Conservation (phyloP, 75 land plant genomes). For the Chamaecyparis obtusa region DNA sequence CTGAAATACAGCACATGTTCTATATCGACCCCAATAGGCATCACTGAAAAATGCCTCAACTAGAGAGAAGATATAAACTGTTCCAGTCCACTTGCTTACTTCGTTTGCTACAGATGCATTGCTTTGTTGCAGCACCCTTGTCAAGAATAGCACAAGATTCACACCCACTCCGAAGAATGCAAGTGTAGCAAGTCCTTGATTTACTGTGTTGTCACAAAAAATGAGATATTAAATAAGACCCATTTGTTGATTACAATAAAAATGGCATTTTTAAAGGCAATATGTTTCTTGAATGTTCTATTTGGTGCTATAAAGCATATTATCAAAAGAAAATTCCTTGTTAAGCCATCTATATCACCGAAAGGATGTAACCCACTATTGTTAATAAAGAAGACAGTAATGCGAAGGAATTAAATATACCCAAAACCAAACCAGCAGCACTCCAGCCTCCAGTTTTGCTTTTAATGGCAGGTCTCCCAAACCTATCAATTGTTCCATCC, state of each 20-base stretch:
- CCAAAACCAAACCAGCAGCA: constrained; percentile 40
- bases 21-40: constrained; percentile 69
- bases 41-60: constrained; percentile 82
- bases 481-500: constrained; percentile 51
- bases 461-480: constrained; percentile 43
- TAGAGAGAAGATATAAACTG: constrained; percentile 62
- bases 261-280: background rate
- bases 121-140: constrained; percentile 51
- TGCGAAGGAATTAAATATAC: constrained; percentile 18
- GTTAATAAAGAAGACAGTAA: background rate
- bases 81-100: constrained; percentile 76
- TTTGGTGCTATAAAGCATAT: background rate
- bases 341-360: background rate
- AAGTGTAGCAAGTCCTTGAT: constrained; percentile 54
- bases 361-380: background rate
- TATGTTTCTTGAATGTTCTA: background rate
- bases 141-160: constrained; percentile 72
- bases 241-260: background rate
- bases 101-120: constrained; percentile 70
- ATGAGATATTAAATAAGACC: background rate
- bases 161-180: constrained; percentile 73
- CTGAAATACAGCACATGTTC: constrained; percentile 72
- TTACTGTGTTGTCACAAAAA: constrained; percentile 31
- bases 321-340: background rate
- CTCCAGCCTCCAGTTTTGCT: constrained; percentile 59